Percentiles rank a stretch among this genome's conserved stretches.
Conservation (phyloP, 257 asterid species). For the Solanum chilense region DNA sequence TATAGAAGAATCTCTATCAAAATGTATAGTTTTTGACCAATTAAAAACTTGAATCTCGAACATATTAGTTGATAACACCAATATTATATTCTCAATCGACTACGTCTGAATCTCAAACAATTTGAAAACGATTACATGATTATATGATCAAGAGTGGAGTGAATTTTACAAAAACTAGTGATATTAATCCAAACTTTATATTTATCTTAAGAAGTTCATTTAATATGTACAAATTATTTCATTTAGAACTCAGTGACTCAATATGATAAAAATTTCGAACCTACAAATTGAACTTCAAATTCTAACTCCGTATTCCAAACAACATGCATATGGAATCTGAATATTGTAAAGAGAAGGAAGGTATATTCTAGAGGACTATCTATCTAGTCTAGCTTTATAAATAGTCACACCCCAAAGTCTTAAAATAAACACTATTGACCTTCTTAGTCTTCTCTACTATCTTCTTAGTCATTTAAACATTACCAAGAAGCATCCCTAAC, state of each 20-base stretch:
- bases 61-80: neutral
- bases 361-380: neutral
- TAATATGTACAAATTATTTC: neutral
- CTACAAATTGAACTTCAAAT: neutral
- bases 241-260: neutral
- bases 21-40: neutral
- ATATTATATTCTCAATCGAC: neutral
- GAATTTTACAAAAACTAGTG: neutral
- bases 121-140: neutral
- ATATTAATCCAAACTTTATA: neutral
- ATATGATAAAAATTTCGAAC: neutral
- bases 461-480: neutral
- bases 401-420: neutral
- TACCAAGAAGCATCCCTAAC: neutral
- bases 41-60: neutral
- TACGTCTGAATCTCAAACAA: neutral
- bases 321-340: neutral
- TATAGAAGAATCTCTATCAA: too few relatives aligned
- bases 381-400: neutral
- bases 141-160: neutral
- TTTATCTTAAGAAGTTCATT: neutral
- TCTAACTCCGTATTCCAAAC: neutral
- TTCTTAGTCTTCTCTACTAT: neutral
- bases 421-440: neutral
- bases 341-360: neutral